Conservation (phyloP, 2,329 filamentous ascomycete genomes). For the Mycogone perniciosa region DNA sequence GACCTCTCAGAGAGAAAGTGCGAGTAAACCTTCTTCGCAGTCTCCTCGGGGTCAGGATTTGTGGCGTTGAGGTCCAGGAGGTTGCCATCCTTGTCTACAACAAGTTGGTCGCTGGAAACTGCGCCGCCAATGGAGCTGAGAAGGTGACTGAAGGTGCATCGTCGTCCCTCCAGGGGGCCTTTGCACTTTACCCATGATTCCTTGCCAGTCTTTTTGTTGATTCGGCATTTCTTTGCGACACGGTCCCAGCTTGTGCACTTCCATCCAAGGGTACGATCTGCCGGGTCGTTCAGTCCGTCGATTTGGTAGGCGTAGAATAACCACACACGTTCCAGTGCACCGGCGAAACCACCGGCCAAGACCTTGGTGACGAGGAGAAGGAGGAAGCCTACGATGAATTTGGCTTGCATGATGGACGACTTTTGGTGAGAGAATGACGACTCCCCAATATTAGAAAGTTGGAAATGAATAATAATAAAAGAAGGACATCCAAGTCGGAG, state of each 20-base stretch:
- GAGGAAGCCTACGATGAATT: not conserved
- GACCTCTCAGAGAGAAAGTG: not conserved
- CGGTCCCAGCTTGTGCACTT: not conserved
- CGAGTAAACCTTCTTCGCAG: not conserved
- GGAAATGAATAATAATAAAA: too few species aligned
- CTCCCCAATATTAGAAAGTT: not conserved
- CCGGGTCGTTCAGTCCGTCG: not conserved
- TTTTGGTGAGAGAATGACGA: not conserved
- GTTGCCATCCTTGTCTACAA: not conserved
- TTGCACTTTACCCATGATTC: not conserved
- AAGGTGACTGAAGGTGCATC: not conserved
- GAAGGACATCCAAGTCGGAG: too few species aligned
- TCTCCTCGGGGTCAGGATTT: not conserved
- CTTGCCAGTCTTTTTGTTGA: too few species aligned
- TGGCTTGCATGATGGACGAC: not conserved
- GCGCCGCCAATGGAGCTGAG: not conserved
- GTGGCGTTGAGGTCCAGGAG: not conserved
- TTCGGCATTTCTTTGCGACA: not conserved
- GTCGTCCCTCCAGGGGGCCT: not conserved
- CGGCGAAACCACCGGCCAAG: not conserved
- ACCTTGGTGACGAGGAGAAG: not conserved
- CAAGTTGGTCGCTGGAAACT: too few species aligned
- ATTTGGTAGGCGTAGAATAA: constrained; percentile 4
- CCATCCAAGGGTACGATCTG: not conserved
- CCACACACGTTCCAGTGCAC: not conserved